These are phyloP conservation scores for Rhododendron ovatum DNA, from an alignment of 148 eudicot species.

Conservation along the genomic window DNA sequence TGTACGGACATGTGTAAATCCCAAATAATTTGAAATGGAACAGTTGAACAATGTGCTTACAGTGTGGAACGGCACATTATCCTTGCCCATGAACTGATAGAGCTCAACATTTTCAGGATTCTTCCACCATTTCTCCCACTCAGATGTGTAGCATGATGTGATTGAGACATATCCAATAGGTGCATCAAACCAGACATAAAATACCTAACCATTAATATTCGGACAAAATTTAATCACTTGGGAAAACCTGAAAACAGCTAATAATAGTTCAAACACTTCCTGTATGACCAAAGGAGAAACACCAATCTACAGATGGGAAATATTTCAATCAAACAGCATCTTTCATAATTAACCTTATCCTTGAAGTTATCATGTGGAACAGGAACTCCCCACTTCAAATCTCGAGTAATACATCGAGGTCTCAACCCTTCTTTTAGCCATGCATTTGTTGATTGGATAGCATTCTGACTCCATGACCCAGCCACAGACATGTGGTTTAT, in stretches of 20 bases:
- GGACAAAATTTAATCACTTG: not conserved
- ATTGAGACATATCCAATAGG: constrained; percentile 92
- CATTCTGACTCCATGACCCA: constrained; percentile 91
- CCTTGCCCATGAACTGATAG: constrained; percentile 94
- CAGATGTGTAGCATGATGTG: constrained; percentile 72
- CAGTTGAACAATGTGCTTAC: constrained; percentile 27
- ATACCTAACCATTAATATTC: constrained; percentile 40
- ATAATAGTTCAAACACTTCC: not conserved
- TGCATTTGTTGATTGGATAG: constrained; percentile 73
- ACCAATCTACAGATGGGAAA: not conserved
- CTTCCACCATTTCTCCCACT: constrained; percentile 98
- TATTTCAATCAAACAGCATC: not conserved
- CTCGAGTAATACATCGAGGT: constrained; percentile 86
- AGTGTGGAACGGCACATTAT: constrained; percentile 90
- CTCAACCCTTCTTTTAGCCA: constrained; percentile 85
- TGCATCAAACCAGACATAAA: constrained; percentile 95
- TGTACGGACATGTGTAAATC: not conserved
- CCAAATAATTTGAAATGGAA: not conserved
- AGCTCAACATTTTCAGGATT: constrained; percentile 84
- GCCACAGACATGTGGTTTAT: constrained; percentile 52
- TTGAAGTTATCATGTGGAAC: constrained; percentile 74
- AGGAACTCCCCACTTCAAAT: constrained; percentile 91
- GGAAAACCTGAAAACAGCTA: not conserved
- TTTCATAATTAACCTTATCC: constrained; percentile 56
- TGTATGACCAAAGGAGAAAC: not conserved